Conservation (phyloP, 148 eudicot genomes). For the Rhododendron mucronatum region DNA sequence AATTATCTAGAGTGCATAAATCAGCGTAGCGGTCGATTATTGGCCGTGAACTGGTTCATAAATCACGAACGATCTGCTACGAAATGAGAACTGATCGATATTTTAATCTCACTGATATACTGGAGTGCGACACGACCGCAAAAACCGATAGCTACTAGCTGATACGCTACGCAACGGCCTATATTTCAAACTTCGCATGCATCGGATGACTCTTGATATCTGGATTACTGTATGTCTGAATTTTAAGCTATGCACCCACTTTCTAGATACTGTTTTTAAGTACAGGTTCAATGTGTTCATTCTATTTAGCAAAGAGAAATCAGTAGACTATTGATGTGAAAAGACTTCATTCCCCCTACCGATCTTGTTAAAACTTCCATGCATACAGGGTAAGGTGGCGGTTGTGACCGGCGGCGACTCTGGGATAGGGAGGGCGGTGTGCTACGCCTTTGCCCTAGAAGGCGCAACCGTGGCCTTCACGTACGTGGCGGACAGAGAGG, state of each 20-base stretch:
- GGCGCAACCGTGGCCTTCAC: neutral
- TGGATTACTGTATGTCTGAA: too few relatives aligned
- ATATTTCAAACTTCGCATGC: neutral
- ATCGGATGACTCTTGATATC: too few relatives aligned
- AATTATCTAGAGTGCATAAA: too few relatives aligned
- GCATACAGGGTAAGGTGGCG: neutral
- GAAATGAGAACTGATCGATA: neutral
- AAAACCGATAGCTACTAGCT: neutral
- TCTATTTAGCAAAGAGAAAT: neutral
- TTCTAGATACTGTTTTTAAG: neutral
- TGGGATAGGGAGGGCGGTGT: neutral
- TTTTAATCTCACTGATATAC: too few relatives aligned
- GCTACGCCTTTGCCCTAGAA: neutral
- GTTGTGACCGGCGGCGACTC: neutral
- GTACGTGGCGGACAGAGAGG: neutral
- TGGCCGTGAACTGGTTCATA: neutral
- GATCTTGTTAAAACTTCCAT: neutral
- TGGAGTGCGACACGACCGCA: neutral
- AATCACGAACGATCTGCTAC: neutral
- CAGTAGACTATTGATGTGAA: neutral
- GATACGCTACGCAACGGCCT: neutral
- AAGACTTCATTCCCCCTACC: neutral
- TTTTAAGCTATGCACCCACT: neutral
- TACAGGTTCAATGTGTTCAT: neutral
- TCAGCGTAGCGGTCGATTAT: neutral